Evolutionary conservation across 768 basidiomycete genomes (phyloP).

Genomic region (Ramaria sp.): DNA sequence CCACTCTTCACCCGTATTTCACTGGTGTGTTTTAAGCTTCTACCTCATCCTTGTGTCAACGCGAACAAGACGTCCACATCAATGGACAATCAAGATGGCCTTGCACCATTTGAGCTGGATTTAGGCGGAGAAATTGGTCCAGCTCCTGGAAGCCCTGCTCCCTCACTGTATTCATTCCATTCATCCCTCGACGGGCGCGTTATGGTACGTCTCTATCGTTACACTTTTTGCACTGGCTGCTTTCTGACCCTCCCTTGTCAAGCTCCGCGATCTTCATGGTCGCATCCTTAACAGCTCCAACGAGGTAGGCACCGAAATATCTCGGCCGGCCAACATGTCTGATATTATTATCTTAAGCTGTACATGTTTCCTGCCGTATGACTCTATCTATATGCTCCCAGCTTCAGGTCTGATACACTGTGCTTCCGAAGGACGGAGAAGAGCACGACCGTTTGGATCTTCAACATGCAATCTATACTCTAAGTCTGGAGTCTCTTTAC

Average conservation of each 20-base stretch:
- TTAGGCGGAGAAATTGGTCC: background rate
- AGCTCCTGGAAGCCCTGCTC: conserved; percentile 16
- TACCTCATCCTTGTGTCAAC: background rate
- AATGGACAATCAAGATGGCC: background rate
- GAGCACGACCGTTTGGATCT: conserved; percentile 24
- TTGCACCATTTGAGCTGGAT: background rate
- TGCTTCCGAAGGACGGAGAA: conserved; percentile 16
- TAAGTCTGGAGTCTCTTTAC: conserved; percentile 18
- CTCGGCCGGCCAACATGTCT: background rate
- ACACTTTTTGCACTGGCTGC: background rate
- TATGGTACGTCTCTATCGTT: conserved; percentile 12
- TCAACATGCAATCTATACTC: conserved; percentile 21
- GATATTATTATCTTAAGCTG: conserved; percentile 13
- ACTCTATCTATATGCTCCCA: background rate
- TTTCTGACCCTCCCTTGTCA: background rate
- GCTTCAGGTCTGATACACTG: background rate
- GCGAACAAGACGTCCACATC: background rate
- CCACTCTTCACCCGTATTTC: background rate
- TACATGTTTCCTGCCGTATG: conserved; percentile 22
- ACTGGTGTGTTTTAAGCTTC: too few relatives aligned
- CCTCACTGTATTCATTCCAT: conserved; percentile 21
- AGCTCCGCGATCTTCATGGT: conserved; percentile 20
- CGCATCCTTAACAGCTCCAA: conserved; percentile 21
- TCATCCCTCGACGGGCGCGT: conserved; percentile 20
- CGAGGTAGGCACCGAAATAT: conserved; percentile 16